Evolutionary conservation across 2,329 filamentous ascomycete genomes (phyloP), one percentile per base, ranked within the genome.

Genomic region (Exophiala alcalophila): DNA sequence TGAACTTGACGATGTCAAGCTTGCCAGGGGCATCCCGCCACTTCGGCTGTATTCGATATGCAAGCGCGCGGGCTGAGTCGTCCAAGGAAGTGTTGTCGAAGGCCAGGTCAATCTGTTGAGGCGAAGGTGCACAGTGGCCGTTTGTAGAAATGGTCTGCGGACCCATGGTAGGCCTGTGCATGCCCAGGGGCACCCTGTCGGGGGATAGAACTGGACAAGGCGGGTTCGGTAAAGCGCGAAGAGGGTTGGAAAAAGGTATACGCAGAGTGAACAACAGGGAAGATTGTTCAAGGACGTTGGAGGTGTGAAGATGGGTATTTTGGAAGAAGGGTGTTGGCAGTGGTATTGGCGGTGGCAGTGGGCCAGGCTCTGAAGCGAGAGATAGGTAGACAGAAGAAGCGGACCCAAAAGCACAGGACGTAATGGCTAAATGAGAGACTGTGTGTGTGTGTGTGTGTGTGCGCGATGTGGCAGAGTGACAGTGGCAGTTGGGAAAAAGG

Each of bases 1-100:
- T 98, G 71, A 97, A 98, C 53, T 86, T 83, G 55, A 88, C 76
- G 61, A 97, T 87, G 59, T 92, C 82, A 57, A 98, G 76, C 29
- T 83, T 78, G 44, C 86, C 84, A 53, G 82, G 80, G 24, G 77
- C 71, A 33, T 77, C 75, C 55, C 81, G 76, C 92, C 92, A 98
- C 57, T 94, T 81, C 8, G 90, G 90, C 47, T 83, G 78, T 49
- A 96, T 73, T 19, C 86, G 78, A 56, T 88, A 73, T 58, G 96
- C 82, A 52, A 98, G 79, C 52, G 78, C 77, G 49, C 86, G 73
- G 39, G 90, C 91, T 14, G 91, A 94, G 44, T 78, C 74, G 53
- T 91, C 78, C 20, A 86, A 84, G 62, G 94, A 81, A 55, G 78
- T 71, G 64, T 80, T 80, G 65, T 86, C 83, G 73, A 94, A 96